Conservation (phyloP, 768 basidiomycete genomes). For the Lenzites betulinus region DNA sequence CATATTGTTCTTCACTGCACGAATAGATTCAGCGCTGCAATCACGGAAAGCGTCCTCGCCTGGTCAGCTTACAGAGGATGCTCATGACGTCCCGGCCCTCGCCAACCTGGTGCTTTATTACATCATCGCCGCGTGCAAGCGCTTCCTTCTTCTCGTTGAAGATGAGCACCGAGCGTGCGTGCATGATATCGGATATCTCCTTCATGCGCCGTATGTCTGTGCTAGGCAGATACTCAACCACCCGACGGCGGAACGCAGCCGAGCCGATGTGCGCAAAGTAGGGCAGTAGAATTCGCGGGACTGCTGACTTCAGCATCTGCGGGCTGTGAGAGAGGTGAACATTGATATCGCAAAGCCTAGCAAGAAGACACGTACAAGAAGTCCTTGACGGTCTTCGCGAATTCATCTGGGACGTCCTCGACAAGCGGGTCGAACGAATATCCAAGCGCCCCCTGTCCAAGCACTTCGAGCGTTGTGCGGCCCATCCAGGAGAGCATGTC, state of each 20-base stretch:
- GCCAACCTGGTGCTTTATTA: too few species aligned
- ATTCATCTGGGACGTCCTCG: conserved; percentile 17
- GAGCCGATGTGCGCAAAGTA: conserved; percentile 16
- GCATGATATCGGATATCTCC: conserved; percentile 27
- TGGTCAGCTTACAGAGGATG: conserved; percentile 28
- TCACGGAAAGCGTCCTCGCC: too few species aligned
- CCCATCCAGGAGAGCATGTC: too few species aligned
- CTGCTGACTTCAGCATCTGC: conserved; percentile 1
- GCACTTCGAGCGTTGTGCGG: too few species aligned
- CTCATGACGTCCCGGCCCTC: conserved; percentile 36
- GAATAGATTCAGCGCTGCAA: background rate
- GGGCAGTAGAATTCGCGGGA: conserved; percentile 8
- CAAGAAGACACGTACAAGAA: conserved; percentile 18
- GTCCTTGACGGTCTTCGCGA: conserved; percentile 20
- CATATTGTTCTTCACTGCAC: conserved; percentile 28
- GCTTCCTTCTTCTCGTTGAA: too few species aligned
- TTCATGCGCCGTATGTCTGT: conserved; percentile 21
- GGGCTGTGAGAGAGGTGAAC: conserved; percentile 6
- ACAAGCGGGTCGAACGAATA: conserved; percentile 28
- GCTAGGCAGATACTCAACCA: conserved; percentile 21
- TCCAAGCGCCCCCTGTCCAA: too few species aligned
- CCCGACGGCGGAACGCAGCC: conserved; percentile 20
- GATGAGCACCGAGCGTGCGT: conserved; percentile 21
- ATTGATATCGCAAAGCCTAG: too few species aligned
- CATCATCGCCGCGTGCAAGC: too few species aligned